Conservation (phyloP, 345 rosid species). For the Euphorbia lathyris region DNA sequence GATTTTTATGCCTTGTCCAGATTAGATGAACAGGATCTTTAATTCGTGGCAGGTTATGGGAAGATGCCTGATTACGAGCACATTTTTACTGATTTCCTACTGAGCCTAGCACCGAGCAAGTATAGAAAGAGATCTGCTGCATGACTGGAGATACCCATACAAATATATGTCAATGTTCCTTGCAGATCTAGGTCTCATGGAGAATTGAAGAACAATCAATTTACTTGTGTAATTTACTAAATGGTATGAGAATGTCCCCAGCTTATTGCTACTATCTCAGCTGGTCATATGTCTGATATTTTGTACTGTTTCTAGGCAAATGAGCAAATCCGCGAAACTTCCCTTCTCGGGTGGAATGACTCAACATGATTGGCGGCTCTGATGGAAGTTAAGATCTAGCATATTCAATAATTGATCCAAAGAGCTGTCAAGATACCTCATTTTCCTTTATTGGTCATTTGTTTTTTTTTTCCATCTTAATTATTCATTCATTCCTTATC, state of each 20-base stretch:
- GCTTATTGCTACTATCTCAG: conserved; percentile 6
- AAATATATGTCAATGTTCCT: conserved; percentile 8
- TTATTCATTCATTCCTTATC: conserved; percentile 2
- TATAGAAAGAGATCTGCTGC: conserved; percentile 31
- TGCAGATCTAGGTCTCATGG: conserved; percentile 12
- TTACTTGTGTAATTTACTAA: conserved; percentile 17
- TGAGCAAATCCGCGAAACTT: conserved; percentile 9
- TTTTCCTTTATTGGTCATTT: not conserved
- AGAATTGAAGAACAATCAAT: conserved; percentile 23
- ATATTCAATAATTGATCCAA: conserved; percentile 3
- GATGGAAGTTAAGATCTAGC: not conserved
- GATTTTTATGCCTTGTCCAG: not conserved
- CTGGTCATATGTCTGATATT: conserved; percentile 6
- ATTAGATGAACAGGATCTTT: conserved; percentile 3
- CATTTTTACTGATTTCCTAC: conserved; percentile 76
- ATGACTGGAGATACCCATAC: not conserved
- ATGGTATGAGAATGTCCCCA: conserved; percentile 8
- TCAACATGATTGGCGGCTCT: not conserved
- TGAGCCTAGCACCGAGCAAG: conserved; percentile 42
- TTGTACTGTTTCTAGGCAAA: conserved; percentile 16
- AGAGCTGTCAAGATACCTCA: not conserved
- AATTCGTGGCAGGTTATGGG: conserved; percentile 63
- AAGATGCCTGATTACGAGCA: conserved; percentile 87
- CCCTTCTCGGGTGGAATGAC: conserved; percentile 3
- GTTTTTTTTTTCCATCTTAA: not conserved